These are phyloP conservation scores for Nidula microcarpa DNA, from an alignment of 768 basidiomycete species.

Conservation along the genomic window DNA sequence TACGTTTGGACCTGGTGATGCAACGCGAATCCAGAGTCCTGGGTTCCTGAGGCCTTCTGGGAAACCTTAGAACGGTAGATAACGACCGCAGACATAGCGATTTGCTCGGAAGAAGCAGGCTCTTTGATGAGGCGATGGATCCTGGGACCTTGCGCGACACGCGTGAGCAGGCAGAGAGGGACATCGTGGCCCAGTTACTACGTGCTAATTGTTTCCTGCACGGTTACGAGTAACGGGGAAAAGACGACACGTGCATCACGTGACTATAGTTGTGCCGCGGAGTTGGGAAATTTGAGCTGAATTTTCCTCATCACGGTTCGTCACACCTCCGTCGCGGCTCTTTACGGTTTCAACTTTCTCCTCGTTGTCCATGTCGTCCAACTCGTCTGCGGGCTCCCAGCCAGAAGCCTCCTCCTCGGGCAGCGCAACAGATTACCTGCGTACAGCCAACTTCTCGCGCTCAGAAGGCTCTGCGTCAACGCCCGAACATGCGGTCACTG, in stretches of 20 bases:
- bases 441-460: constrained; percentile 45
- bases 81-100: constrained; percentile 11
- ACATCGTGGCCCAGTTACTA: constrained; percentile 9
- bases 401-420: constrained; percentile 38
- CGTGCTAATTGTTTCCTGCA: too few species aligned
- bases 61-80: constrained; percentile 7
- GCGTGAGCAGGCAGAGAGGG: constrained; percentile 11
- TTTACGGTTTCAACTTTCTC: constrained; percentile 10
- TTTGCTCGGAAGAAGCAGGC: constrained; percentile 2
- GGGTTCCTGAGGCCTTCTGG: constrained; percentile 10
- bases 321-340: constrained; percentile 5
- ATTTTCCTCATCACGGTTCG: constrained; percentile 11
- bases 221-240: too few species aligned
- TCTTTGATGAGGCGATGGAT: constrained; percentile 2
- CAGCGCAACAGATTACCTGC: constrained; percentile 42
- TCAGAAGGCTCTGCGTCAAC: constrained; percentile 31
- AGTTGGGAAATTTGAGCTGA: constrained; percentile 19
- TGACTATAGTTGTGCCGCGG: constrained; percentile 9
- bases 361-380: constrained; percentile 33
- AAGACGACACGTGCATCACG: too few species aligned
- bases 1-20: constrained; percentile 19
- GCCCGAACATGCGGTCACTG: constrained; percentile 65
- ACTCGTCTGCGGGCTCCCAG: constrained; percentile 14
- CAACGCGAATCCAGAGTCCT: constrained; percentile 8
- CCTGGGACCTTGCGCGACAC: constrained; percentile 7